Percentiles rank a stretch among this genome's conserved stretches.
phyloP scores from a whole-genome alignment of 495 filamentous ascomycete genomes.

The Neurospora sp. region DNA sequence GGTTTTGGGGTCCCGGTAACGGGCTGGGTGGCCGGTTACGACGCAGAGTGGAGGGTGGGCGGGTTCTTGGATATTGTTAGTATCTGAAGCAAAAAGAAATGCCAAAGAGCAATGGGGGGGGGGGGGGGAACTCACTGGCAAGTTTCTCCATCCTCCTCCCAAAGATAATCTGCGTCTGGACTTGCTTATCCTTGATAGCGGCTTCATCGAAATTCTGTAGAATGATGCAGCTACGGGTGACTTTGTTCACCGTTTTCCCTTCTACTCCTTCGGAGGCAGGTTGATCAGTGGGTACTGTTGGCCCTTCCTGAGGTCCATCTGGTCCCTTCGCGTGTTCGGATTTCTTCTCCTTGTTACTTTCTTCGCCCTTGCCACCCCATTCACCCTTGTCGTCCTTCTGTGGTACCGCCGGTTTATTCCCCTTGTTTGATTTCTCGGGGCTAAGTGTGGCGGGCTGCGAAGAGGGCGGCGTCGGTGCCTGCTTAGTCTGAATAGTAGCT shows the following conservation, averaged over 20 bases:
- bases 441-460: background rate
- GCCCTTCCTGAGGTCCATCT: constrained; percentile 14
- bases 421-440: background rate
- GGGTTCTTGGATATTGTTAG: constrained; percentile 30
- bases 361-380: background rate
- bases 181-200: constrained; percentile 42
- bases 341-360: background rate
- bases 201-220: constrained; percentile 46
- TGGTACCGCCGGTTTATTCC: background rate
- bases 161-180: constrained; percentile 45
- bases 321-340: background rate
- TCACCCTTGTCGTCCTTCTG: background rate
- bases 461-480: constrained; percentile 4
- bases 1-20: constrained; percentile 67
- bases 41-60: constrained; percentile 49
- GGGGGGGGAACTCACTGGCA: constrained; percentile 28
- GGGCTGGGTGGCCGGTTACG: constrained; percentile 70
- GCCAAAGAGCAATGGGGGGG: background rate
- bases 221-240: constrained; percentile 44
- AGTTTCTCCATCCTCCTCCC: constrained; percentile 43
- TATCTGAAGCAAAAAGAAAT: background rate
- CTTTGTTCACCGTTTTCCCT: constrained; percentile 8
- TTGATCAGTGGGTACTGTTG: constrained; percentile 4
- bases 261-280: constrained; percentile 14
- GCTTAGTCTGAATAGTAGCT: background rate